Percentiles rank a stretch among this genome's conserved stretches.
Conservation (phyloP, 768 basidiomycete species). For the Tremella fuciformis region DNA sequence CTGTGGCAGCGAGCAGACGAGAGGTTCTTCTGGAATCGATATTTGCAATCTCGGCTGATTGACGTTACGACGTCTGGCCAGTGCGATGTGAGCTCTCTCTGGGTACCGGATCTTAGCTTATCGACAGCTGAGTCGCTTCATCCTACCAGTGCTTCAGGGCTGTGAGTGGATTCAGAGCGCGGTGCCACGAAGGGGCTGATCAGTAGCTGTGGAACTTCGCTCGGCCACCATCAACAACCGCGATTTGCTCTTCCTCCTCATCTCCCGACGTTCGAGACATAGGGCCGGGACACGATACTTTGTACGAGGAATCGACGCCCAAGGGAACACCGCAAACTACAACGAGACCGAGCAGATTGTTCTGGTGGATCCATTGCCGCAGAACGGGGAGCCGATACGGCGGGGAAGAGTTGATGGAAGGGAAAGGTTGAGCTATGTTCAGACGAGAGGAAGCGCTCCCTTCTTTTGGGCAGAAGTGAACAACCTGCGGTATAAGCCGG, state of each 20-base stretch:
- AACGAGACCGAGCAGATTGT: conserved; percentile 97
- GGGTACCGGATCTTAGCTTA: conserved; percentile 1
- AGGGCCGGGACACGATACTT: conserved; percentile 97
- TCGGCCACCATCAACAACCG: conserved; percentile 70
- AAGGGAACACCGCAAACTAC: conserved; percentile 92
- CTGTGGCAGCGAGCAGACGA: conserved; percentile 71
- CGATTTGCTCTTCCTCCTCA: conserved; percentile 76
- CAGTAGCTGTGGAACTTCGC: conserved; percentile 78
- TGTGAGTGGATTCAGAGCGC: conserved; percentile 60
- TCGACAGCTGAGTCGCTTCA: conserved; percentile 73
- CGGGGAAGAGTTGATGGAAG: conserved; percentile 50
- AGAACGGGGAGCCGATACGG: conserved; percentile 25
- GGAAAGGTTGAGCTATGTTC: conserved; percentile 72
- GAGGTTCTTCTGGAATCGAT: conserved; percentile 98
- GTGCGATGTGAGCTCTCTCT: conserved; percentile 62
- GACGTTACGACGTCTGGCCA: conserved; percentile 59
- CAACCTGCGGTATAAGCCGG: conserved; percentile 91
- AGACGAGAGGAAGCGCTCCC: conserved; percentile 89
- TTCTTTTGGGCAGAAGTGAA: conserved; percentile 96
- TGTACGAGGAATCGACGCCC: conserved; percentile 81
- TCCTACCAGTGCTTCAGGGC: conserved; percentile 90
- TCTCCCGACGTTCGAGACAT: conserved; percentile 89
- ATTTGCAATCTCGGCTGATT: conserved; percentile 63
- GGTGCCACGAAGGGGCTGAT: not conserved
- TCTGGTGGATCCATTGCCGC: conserved; percentile 60